These are phyloP conservation scores for Stephania yunnanensis DNA, from an alignment of 164 flowering plant genomes.

Conservation along the genomic window DNA sequence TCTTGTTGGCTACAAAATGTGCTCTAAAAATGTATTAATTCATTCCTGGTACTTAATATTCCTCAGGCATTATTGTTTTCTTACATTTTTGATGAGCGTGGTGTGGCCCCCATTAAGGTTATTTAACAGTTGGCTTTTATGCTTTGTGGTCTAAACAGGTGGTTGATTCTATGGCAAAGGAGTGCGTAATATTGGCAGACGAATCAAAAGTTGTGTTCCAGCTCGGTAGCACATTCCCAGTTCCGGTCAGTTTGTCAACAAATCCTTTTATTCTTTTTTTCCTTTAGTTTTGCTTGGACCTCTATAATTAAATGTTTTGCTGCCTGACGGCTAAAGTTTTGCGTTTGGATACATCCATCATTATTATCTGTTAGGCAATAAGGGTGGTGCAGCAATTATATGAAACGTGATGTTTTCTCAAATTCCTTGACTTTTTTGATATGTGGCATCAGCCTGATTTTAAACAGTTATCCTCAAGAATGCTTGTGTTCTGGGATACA, in stretches of 20 bases:
- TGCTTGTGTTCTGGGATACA: not conserved
- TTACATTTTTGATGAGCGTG: not conserved
- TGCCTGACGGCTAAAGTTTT: not conserved
- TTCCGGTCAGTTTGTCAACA: constrained; percentile 20
- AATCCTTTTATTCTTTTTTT: not conserved
- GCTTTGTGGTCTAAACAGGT: constrained; percentile 13
- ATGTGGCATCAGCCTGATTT: not conserved
- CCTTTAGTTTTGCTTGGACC: not conserved
- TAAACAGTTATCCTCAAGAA: not conserved
- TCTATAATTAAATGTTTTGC: not conserved
- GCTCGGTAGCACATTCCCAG: constrained; percentile 31
- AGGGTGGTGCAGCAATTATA: not conserved
- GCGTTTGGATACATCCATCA: not conserved
- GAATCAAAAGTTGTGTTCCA: constrained; percentile 25
- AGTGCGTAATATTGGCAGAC: constrained; percentile 27
- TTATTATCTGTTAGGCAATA: not conserved
- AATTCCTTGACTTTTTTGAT: not conserved
- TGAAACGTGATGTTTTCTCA: not conserved
- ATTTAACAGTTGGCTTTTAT: not conserved
- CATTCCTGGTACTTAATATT: no score
- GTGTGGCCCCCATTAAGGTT: not conserved
- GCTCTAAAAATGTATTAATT: no score
- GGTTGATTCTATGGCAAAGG: constrained; percentile 25
- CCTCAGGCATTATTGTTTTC: not conserved
- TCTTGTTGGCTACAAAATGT: no score